Evolutionary conservation across 495 filamentous ascomycete species (phyloP).

Genomic region (Acidiella bohemica): DNA sequence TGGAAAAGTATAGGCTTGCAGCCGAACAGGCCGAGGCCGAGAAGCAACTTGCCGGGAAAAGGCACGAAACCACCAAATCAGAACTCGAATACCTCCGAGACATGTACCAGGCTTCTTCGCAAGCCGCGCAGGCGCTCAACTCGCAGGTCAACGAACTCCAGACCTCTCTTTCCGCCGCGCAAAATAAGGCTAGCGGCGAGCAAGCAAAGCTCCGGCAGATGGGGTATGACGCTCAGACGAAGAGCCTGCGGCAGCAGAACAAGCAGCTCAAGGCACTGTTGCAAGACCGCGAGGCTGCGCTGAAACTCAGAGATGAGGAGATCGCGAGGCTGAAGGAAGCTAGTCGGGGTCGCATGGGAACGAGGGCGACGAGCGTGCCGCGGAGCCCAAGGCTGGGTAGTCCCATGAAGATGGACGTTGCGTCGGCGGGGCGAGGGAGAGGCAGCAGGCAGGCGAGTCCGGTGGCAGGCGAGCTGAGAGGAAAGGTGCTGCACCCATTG

Average conservation of each 20-base stretch:
- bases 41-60: conserved; percentile 1
- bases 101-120: conserved; percentile 17
- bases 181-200: conserved; percentile 8
- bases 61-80: conserved; percentile 3
- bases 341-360: conserved; percentile 15
- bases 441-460: conserved; percentile 13
- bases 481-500: conserved; percentile 13
- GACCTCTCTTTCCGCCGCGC: conserved; percentile 1
- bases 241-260: conserved; percentile 11
- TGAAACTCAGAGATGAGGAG: conserved; percentile 19
- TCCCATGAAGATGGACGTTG: conserved; percentile 12
- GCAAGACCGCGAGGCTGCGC: conserved; percentile 11
- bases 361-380: conserved; percentile 18
- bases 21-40: neutral
- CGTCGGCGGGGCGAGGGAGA: neutral
- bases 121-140: conserved; percentile 3
- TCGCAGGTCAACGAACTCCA: conserved; percentile 10
- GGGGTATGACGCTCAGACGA: conserved; percentile 11
- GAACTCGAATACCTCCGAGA: conserved; percentile 17
- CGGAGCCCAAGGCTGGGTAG: conserved; percentile 13
- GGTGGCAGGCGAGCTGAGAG: conserved; percentile 9
- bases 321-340: conserved; percentile 16
- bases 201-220: conserved; percentile 10
- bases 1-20: conserved; percentile 9
- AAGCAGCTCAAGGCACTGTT: conserved; percentile 12